Percentiles rank a stretch among this genome's conserved stretches.
These are phyloP conservation scores for Parathielavia appendiculata DNA, from an alignment of 495 filamentous ascomycete species.

Conservation along the genomic window DNA sequence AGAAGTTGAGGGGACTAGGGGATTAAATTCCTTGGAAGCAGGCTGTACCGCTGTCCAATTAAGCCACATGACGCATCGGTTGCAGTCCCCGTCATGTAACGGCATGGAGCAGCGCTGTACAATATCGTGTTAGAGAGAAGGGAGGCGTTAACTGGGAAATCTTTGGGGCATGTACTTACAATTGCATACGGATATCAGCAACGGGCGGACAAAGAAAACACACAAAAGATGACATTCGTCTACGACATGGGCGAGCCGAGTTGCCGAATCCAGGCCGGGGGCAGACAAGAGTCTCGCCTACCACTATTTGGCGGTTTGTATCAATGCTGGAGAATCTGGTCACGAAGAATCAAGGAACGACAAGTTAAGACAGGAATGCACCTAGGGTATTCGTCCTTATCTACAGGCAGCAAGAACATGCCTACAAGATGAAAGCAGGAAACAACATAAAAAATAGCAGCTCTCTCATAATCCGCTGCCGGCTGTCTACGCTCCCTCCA, in stretches of 20 bases:
- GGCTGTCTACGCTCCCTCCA: not conserved
- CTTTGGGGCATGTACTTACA: slow-evolving; percentile 9
- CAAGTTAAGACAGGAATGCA: slow-evolving; percentile 5
- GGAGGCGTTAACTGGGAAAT: not conserved
- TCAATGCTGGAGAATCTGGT: too few species aligned
- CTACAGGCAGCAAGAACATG: slow-evolving; percentile 3
- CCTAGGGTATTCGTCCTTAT: slow-evolving; percentile 22
- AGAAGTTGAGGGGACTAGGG: not conserved
- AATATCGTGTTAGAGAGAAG: slow-evolving; percentile 9
- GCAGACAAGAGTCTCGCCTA: too few species aligned
- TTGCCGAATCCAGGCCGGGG: too few species aligned
- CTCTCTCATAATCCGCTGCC: not conserved
- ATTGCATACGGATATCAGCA: not conserved
- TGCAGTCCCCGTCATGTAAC: not conserved
- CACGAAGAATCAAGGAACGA: not conserved
- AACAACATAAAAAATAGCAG: not conserved
- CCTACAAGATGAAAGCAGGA: not conserved
- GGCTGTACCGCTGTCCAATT: not conserved
- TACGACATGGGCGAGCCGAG: too few species aligned
- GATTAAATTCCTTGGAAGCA: not conserved
- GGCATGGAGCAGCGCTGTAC: not conserved
- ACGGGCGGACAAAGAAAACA: too few species aligned
- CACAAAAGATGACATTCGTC: too few species aligned
- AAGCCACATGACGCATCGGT: not conserved
- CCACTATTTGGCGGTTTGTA: too few species aligned